Percentiles rank a stretch among this genome's conserved stretches.
phyloP scores from a whole-genome alignment of 192 early-diverging fungal genomes.

The Backusella sp. region DNA sequence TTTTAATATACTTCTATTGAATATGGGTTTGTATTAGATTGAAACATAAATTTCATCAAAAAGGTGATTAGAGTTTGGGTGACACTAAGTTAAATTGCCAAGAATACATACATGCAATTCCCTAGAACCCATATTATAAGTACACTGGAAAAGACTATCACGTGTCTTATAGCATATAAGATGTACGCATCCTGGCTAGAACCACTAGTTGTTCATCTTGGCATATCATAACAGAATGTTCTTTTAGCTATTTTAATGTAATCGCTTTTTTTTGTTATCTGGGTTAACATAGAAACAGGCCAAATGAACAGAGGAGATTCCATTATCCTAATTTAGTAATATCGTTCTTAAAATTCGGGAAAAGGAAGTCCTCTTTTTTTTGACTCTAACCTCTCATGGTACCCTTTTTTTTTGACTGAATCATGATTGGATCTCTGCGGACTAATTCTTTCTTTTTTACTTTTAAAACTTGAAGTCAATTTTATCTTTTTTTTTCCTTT shows the following conservation, averaged over 20 bases:
- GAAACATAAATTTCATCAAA: neutral
- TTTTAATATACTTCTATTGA: neutral
- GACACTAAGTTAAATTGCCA: constrained; percentile 7
- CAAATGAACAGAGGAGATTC: neutral
- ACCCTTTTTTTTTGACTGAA: neutral
- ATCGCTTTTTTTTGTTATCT: neutral
- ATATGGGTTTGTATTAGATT: neutral
- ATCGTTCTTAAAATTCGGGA: neutral
- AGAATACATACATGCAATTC: neutral
- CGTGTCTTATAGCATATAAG: neutral
- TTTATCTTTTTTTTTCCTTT: constrained; percentile 7
- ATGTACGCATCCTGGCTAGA: neutral
- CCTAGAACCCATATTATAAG: neutral
- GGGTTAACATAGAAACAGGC: neutral
- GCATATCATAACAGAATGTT: neutral
- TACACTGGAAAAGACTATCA: neutral
- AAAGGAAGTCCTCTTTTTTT: neutral
- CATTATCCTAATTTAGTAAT: neutral
- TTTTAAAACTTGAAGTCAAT: neutral
- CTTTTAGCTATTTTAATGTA: neutral
- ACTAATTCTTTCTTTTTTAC: neutral
- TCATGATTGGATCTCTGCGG: neutral
- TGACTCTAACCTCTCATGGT: neutral
- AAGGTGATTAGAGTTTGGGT: neutral
- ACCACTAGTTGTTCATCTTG: neutral